Percentiles rank a stretch among this genome's conserved stretches.
Conservation (phyloP, 2,329 filamentous ascomycete species). For the Aplosporella prunicola region DNA sequence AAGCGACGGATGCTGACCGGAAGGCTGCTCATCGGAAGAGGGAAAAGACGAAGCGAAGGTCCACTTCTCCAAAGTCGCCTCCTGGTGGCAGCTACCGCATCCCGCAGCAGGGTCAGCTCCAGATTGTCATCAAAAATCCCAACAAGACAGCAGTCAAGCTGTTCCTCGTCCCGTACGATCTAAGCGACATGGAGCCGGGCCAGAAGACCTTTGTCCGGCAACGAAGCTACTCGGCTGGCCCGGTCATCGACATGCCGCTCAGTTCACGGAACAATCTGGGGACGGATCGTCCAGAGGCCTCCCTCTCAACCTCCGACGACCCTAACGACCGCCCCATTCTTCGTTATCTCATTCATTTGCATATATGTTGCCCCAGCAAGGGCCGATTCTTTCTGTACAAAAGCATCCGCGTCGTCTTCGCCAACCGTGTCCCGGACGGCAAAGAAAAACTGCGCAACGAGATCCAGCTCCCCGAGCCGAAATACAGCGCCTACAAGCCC, state of each 20-base stretch:
- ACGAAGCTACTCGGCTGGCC: slow-evolving; percentile 74
- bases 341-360: slow-evolving; percentile 82
- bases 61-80: slow-evolving; percentile 48
- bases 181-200: slow-evolving; percentile 83
- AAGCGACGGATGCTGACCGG: slow-evolving; percentile 13
- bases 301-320: slow-evolving; percentile 40
- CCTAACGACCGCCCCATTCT: slow-evolving; percentile 60
- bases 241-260: slow-evolving; percentile 64
- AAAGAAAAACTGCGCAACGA: slow-evolving; percentile 90
- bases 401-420: slow-evolving; percentile 87
- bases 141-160: slow-evolving; percentile 97
- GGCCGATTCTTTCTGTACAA: slow-evolving; percentile 87
- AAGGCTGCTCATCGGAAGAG: slow-evolving; percentile 31
- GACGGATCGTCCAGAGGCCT: slow-evolving; percentile 45
- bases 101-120: slow-evolving; percentile 83
- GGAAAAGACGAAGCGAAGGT: slow-evolving; percentile 51
- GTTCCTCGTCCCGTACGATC: slow-evolving; percentile 86
- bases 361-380: slow-evolving; percentile 79
- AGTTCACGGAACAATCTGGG: slow-evolving; percentile 37
- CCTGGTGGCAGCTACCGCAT: slow-evolving; percentile 89
- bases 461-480: slow-evolving; percentile 77
- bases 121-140: slow-evolving; percentile 96
- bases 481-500: slow-evolving; percentile 76
- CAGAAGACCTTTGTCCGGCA: slow-evolving; percentile 96
- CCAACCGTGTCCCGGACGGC: slow-evolving; percentile 88